Conservation (phyloP, 768 basidiomycete species). For the Podaxis sp. region DNA sequence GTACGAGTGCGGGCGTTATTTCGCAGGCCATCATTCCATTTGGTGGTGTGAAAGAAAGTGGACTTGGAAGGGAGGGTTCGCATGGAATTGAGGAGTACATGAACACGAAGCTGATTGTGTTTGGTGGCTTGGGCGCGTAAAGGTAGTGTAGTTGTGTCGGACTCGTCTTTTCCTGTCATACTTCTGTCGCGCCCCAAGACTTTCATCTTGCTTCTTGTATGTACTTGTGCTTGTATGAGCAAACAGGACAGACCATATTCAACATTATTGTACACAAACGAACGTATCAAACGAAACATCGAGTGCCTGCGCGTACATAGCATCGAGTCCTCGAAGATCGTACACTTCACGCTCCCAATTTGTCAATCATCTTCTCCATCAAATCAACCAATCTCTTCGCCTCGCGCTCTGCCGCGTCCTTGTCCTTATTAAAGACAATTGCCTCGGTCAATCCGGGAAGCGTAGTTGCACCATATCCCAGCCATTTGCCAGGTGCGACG, state of each 20-base stretch:
- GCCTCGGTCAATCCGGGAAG: conserved; percentile 81
- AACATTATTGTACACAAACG: not conserved
- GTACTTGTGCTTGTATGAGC: not conserved
- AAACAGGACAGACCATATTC: not conserved
- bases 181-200: not conserved
- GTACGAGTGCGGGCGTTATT: conserved; percentile 77
- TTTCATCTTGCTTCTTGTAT: not conserved
- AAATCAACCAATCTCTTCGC: conserved; percentile 50
- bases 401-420: conserved; percentile 61
- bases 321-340: not conserved
- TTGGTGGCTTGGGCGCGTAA: conserved; percentile 60
- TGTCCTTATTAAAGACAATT: conserved; percentile 66
- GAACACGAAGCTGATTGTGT: conserved; percentile 78
- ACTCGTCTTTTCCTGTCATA: not conserved
- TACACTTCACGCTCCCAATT: conserved; percentile 30
- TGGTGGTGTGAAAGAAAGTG: conserved; percentile 91
- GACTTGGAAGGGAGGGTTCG: conserved; percentile 77
- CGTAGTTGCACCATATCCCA: conserved; percentile 85
- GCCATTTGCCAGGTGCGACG: conserved; percentile 79
- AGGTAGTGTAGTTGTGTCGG: no score
- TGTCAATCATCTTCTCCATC: conserved; percentile 49
- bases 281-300: not conserved
- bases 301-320: not conserved
- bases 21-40: conserved; percentile 83
- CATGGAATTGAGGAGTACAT: conserved; percentile 91